Evolutionary conservation across 352 stramenopile species (phyloP), one percentile per base, ranked within the genome.

Genomic region (Phytopythium mirpurense): DNA sequence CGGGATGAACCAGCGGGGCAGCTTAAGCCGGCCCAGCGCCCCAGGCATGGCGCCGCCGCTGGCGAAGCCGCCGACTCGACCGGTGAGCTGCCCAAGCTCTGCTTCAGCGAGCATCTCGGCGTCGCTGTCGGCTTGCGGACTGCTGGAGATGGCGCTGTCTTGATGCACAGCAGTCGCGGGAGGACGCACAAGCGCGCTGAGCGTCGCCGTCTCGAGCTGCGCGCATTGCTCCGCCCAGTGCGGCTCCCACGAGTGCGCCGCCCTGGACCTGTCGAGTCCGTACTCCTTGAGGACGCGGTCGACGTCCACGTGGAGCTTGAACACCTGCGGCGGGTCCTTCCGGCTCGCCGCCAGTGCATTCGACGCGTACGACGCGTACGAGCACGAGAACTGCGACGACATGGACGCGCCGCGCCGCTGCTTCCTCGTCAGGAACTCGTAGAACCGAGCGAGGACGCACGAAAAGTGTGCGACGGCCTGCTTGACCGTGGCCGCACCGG

Each of bases 1-100:
- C 12, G 66, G 66, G 37, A 74, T 21, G 23, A 74, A 74, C 66
- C 66, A 74, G 2, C 34, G 43, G 6, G 12, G 32, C 1, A 38
- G 19, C 10, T 19, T 21, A 18, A 11, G 27, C 19, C 26, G 23
- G 12, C 19, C 11, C 7, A 21, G 19, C 6, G 14, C 11, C 29
- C 29, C 29, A 21, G 23, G 15, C 14, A 15, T 19, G 3, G 34
- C 19, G 5, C 5, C n/a, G n/a, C n/a, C n/a, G n/a, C n/a, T n/a
- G n/a, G n/a, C n/a, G n/a, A n/a, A n/a, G n/a, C n/a, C n/a, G n/a
- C n/a, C n/a, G n/a, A n/a, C n/a, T n/a, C n/a, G n/a, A n/a, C n/a
- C n/a, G n/a, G n/a, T n/a, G n/a, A n/a, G n/a, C n/a, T n/a, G n/a
- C n/a, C n/a, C n/a, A n/a, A n/a, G n/a, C n/a, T n/a, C n/a, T n/a